These are phyloP conservation scores for Candida peoriensis DNA, from an alignment of 805 yeast genomes.

Conservation along the genomic window DNA sequence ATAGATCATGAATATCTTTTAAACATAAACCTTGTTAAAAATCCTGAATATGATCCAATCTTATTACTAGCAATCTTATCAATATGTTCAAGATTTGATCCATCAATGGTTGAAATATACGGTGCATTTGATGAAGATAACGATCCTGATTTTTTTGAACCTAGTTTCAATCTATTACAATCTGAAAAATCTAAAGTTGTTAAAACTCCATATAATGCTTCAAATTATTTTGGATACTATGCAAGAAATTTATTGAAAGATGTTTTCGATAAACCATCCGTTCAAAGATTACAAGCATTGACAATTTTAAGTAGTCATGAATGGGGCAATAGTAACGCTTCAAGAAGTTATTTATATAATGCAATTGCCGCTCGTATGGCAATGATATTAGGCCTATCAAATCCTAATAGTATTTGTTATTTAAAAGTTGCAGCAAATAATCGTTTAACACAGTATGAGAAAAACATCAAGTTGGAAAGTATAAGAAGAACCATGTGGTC, in stretches of 20 bases:
- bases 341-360: conserved; percentile 31
- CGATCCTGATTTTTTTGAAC: conserved; percentile 25
- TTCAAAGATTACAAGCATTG: conserved; percentile 34
- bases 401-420: conserved; percentile 16
- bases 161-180: conserved; percentile 11
- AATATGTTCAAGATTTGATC: conserved; percentile 32
- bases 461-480: conserved; percentile 25
- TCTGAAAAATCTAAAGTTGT: background rate
- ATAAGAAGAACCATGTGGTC: conserved; percentile 36
- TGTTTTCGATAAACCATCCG: conserved; percentile 33
- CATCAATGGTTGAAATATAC: conserved; percentile 26
- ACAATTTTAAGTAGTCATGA: conserved; percentile 34
- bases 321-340: conserved; percentile 36
- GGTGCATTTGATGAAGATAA: conserved; percentile 28
- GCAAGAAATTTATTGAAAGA: conserved; percentile 28
- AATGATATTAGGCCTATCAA: conserved; percentile 28
- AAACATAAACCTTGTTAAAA: conserved; percentile 4
- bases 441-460: background rate
- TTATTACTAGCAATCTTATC: conserved; percentile 32
- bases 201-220: conserved; percentile 27
- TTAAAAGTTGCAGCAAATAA: conserved; percentile 6
- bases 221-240: conserved; percentile 36
- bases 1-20: conserved; percentile 6
- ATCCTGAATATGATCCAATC: conserved; percentile 23
- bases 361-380: conserved; percentile 39